Conservation (phyloP, 2,329 filamentous ascomycete genomes). For the Epichloe brachyelytri region DNA sequence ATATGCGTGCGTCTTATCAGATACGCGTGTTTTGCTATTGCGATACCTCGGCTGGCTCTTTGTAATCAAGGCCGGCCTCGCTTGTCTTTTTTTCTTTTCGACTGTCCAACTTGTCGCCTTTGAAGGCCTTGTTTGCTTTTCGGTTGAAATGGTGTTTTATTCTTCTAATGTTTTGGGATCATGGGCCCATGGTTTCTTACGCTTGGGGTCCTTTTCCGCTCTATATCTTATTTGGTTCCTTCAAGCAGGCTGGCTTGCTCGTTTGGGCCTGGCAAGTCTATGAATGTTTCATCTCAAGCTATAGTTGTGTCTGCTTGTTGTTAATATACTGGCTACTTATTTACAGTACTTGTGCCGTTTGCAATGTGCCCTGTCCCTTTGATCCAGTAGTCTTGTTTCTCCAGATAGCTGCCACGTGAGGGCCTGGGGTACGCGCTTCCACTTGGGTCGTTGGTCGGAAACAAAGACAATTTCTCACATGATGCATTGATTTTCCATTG, state of each 20-base stretch:
- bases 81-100: not conserved
- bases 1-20: not conserved
- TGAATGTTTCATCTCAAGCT: not conserved
- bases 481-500: too few species aligned
- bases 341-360: not conserved
- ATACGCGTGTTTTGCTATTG: slow-evolving; percentile 3
- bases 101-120: not conserved
- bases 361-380: not conserved
- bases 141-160: not conserved
- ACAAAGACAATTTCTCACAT: too few species aligned
- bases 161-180: not conserved
- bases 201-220: not conserved
- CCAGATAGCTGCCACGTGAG: too few species aligned
- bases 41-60: slow-evolving; percentile 10
- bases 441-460: too few species aligned
- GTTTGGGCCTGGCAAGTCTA: not conserved
- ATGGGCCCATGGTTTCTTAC: not conserved
- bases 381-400: too few species aligned
- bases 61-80: slow-evolving; percentile 3
- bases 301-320: not conserved
- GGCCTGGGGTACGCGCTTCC: too few species aligned
- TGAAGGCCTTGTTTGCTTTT: not conserved
- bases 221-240: not conserved
- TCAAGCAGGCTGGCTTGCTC: not conserved
- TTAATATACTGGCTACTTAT: not conserved